Conservation (phyloP, 2,329 filamentous ascomycete genomes). For the Parastagonospora avenae region DNA sequence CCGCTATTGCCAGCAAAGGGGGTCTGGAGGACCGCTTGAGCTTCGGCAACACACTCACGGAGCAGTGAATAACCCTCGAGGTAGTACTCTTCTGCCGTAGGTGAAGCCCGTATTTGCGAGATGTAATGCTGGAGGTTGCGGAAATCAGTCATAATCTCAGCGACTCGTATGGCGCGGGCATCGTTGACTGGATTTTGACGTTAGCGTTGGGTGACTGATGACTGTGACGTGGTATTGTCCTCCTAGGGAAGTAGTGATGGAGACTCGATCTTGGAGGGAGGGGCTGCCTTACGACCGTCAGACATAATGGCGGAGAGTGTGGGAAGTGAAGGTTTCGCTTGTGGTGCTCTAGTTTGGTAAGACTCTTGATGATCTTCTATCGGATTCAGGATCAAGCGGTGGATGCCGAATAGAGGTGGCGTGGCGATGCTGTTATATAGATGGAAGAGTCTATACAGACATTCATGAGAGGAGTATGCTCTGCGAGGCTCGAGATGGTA, state of each 20-base stretch:
- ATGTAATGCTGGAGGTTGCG: slow-evolving; percentile 65
- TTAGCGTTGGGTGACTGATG: neutral
- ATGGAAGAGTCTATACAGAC: slow-evolving; percentile 18
- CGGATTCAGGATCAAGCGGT: slow-evolving; percentile 24
- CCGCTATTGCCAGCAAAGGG: slow-evolving; percentile 56
- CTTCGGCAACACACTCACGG: slow-evolving; percentile 60
- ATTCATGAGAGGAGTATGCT: slow-evolving; percentile 34
- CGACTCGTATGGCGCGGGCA: slow-evolving; percentile 65
- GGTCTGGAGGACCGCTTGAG: slow-evolving; percentile 59
- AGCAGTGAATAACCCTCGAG: slow-evolving; percentile 65
- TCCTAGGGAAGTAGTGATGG: neutral
- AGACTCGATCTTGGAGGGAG: neutral
- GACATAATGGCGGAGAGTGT: slow-evolving; percentile 51
- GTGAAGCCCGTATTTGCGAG: slow-evolving; percentile 57
- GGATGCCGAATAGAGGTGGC: slow-evolving; percentile 29
- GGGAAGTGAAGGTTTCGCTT: slow-evolving; percentile 12
- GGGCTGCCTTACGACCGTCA: slow-evolving; percentile 59
- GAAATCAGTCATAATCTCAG: slow-evolving; percentile 69
- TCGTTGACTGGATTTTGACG: slow-evolving; percentile 60
- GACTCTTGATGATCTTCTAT: slow-evolving; percentile 7
- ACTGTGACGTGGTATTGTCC: neutral
- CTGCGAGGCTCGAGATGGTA: slow-evolving; percentile 37
- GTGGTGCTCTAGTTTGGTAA: slow-evolving; percentile 13
- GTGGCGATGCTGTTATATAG: slow-evolving; percentile 45
- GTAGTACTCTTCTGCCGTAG: slow-evolving; percentile 61